phyloP scores from a whole-genome alignment of 371 early-diverging fungal genomes.

The Mucor circinelloides region DNA sequence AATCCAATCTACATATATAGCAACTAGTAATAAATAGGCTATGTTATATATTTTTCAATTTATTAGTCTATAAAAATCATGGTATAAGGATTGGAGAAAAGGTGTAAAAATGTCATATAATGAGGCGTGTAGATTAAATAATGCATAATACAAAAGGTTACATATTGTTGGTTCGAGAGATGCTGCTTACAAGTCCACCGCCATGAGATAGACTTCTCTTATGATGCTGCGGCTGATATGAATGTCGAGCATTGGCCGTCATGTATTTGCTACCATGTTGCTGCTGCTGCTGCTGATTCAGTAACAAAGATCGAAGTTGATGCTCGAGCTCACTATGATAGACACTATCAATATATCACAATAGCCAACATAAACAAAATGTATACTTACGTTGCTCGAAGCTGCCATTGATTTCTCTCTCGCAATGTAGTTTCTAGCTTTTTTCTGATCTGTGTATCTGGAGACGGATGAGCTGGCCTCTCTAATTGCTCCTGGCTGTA shows the following conservation, averaged over 20 bases:
- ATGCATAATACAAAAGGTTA: not conserved
- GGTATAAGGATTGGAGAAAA: not conserved
- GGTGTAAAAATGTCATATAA: not conserved
- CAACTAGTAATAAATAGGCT: not conserved
- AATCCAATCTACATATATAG: not conserved
- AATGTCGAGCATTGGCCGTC: not conserved
- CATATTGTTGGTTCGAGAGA: not conserved
- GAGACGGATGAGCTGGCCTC: constrained; percentile 31
- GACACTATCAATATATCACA: not conserved
- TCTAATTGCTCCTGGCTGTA: constrained; percentile 6
- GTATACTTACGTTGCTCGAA: constrained; percentile 34
- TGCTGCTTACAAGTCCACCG: not conserved
- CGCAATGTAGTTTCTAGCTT: constrained; percentile 32
- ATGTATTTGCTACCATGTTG: not conserved
- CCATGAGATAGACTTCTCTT: not conserved
- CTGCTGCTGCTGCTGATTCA: not conserved
- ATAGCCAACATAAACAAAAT: not conserved
- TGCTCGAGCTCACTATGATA: constrained; percentile 15
- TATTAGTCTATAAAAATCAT: not conserved
- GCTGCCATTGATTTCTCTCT: constrained; percentile 45
- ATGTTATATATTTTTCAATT: not conserved
- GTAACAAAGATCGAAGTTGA: not conserved
- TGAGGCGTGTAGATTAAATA: not conserved
- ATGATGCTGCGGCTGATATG: not conserved
- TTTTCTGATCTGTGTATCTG: constrained; percentile 31